phyloP scores from a whole-genome alignment of 1,139 yeast species.

The Hanseniaspora uvarum region DNA sequence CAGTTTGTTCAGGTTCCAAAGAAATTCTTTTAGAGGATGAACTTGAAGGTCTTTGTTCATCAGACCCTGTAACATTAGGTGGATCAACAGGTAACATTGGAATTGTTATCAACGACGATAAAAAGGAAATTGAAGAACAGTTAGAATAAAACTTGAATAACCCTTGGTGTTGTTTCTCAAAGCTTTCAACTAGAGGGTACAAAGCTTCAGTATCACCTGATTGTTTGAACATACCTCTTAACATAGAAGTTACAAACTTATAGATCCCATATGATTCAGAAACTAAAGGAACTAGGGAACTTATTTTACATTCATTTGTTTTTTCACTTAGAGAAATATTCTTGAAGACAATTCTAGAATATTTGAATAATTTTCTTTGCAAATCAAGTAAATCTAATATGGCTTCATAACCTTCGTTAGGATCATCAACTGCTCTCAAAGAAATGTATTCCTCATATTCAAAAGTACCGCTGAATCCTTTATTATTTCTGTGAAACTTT shows the following conservation, averaged over 20 bases:
- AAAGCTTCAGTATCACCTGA: conserved; percentile 71
- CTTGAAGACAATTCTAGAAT: conserved; percentile 68
- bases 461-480: conserved; percentile 88
- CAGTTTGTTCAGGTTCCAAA: conserved; percentile 13
- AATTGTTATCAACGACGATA: conserved; percentile 73
- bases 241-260: conserved; percentile 80
- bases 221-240: conserved; percentile 74
- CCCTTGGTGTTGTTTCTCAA: conserved; percentile 67
- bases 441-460: conserved; percentile 93
- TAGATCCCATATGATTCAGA: conserved; percentile 92
- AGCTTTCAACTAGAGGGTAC: conserved; percentile 62
- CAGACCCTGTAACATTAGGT: conserved; percentile 43
- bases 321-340: conserved; percentile 46
- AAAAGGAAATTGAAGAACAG: conserved; percentile 73
- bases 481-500: conserved; percentile 72
- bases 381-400: conserved; percentile 75
- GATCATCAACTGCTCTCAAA: conserved; percentile 77
- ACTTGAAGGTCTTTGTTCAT: conserved; percentile 40
- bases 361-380: conserved; percentile 75
- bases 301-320: conserved; percentile 68
- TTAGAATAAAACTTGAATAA: conserved; percentile 82
- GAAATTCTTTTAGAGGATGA: conserved; percentile 29
- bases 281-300: conserved; percentile 82
- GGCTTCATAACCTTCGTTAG: conserved; percentile 90
- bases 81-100: conserved; percentile 73